Evolutionary conservation across 1,139 yeast species (phyloP).

Genomic region (Chernovozyma sophiae-reginae): DNA sequence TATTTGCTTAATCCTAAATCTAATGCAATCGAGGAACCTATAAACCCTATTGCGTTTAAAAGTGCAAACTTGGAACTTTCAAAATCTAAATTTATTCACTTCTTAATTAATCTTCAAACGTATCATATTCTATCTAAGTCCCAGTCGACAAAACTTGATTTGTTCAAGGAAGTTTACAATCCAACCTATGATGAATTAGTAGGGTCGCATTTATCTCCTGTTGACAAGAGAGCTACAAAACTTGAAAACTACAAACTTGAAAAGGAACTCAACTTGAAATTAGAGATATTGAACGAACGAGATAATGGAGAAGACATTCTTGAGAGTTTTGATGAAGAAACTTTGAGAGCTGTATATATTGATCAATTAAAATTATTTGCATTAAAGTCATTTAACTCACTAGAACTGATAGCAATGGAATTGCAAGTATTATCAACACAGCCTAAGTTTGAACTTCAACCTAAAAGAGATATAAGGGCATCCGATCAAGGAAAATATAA

Average conservation of each 20-base stretch:
- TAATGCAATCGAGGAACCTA: slow-evolving; percentile 9
- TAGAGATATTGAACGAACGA: slow-evolving; percentile 32
- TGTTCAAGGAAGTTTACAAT: slow-evolving; percentile 33
- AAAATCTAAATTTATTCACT: slow-evolving; percentile 40
- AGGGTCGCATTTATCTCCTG: slow-evolving; percentile 37
- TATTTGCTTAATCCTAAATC: slow-evolving; percentile 6
- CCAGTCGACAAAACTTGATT: slow-evolving; percentile 38
- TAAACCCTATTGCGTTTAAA: slow-evolving; percentile 23
- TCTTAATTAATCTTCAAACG: slow-evolving; percentile 35
- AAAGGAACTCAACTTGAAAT: slow-evolving; percentile 45
- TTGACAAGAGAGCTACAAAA: slow-evolving; percentile 61
- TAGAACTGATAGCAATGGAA: slow-evolving; percentile 59
- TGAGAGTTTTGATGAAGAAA: slow-evolving; percentile 55
- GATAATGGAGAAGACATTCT: slow-evolving; percentile 25
- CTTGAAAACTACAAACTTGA: slow-evolving; percentile 65
- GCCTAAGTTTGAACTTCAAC: slow-evolving; percentile 19
- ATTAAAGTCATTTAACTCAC: slow-evolving; percentile 47
- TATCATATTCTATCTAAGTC: slow-evolving; percentile 31
- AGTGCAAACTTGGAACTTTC: slow-evolving; percentile 38
- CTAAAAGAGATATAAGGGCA: slow-evolving; percentile 14
- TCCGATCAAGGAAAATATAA: slow-evolving; percentile 14
- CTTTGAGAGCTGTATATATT: slow-evolving; percentile 47
- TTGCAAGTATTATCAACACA: slow-evolving; percentile 45
- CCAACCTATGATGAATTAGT: slow-evolving; percentile 38
- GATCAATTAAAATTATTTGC: slow-evolving; percentile 53